These are phyloP conservation scores for Neoscytalidium dimidiatum DNA, from an alignment of 2,329 filamentous ascomycete species.

Conservation along the genomic window DNA sequence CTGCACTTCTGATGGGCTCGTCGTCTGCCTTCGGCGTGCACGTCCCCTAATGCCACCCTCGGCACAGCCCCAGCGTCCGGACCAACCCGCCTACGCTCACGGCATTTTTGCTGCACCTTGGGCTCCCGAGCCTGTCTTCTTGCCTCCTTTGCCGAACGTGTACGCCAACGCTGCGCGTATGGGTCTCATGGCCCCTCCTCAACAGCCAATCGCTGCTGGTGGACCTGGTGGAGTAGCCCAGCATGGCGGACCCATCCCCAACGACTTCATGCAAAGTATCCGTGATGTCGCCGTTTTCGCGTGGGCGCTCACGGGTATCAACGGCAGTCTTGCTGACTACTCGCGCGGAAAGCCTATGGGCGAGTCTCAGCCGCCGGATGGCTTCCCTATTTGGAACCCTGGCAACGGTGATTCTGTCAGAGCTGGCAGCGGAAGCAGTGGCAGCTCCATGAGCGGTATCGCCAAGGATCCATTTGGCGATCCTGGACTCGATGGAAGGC, in stretches of 20 bases:
- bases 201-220: conserved; percentile 31
- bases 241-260: conserved; percentile 54
- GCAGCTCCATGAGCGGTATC: conserved; percentile 7
- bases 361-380: conserved; percentile 63
- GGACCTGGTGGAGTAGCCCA: not conserved
- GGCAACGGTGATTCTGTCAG: not conserved
- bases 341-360: conserved; percentile 62
- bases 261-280: conserved; percentile 76
- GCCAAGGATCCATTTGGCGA: conserved; percentile 36
- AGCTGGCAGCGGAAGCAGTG: conserved; percentile 11
- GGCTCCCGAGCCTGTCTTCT: conserved; percentile 66
- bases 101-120: conserved; percentile 80
- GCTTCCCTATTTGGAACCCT: conserved; percentile 59
- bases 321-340: conserved; percentile 69
- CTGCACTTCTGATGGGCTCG: conserved; percentile 83
- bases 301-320: conserved; percentile 80
- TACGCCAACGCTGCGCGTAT: conserved; percentile 19
- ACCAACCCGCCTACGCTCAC: conserved; percentile 48
- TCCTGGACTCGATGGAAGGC: conserved; percentile 29
- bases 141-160: conserved; percentile 36
- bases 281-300: conserved; percentile 86
- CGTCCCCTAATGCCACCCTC: conserved; percentile 67
- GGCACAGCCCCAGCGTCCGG: conserved; percentile 47
- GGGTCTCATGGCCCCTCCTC: conserved; percentile 16
- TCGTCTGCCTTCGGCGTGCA: conserved; percentile 76